Percentiles rank a stretch among this genome's conserved stretches.
phyloP scores from a whole-genome alignment of 306 rosid species.

The Lathyrus tuberosus region DNA sequence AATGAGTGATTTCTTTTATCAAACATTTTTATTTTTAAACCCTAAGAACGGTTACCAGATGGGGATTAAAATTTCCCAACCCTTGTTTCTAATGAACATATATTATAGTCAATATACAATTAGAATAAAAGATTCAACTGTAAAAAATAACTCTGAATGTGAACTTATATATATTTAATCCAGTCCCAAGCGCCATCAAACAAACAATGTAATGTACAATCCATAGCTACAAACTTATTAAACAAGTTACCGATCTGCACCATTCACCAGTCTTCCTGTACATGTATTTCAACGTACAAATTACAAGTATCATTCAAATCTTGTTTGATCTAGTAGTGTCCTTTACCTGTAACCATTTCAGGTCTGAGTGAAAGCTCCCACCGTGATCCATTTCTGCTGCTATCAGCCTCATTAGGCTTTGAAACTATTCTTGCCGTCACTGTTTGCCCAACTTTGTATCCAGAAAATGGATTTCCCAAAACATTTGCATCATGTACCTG shows the following conservation, averaged over 20 bases:
- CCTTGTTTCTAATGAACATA: slow-evolving; percentile 4
- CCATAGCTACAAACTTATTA: background rate
- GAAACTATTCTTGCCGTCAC: slow-evolving; percentile 74
- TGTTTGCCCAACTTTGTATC: slow-evolving; percentile 77
- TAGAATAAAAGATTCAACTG: background rate
- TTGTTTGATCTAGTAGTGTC: slow-evolving; percentile 1
- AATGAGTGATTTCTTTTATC: slow-evolving; percentile 8
- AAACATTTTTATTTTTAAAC: slow-evolving; percentile 1
- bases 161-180: background rate
- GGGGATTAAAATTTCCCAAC: too few relatives aligned
- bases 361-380: slow-evolving; percentile 87
- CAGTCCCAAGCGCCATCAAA: background rate
- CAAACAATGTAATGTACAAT: background rate
- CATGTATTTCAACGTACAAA: background rate
- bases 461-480: slow-evolving; percentile 67
- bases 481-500: slow-evolving; percentile 65
- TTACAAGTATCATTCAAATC: background rate
- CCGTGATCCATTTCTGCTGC: slow-evolving; percentile 48
- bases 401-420: slow-evolving; percentile 60
- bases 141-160: slow-evolving; percentile 5
- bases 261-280: slow-evolving; percentile 13
- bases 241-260: slow-evolving; percentile 13
- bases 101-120: slow-evolving; percentile 9
- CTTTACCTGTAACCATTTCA: slow-evolving; percentile 59
- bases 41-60: too few relatives aligned